Base-by-base conservation (phyloP, 169 alveolate genomes). In the Neospora caninum region DNA sequence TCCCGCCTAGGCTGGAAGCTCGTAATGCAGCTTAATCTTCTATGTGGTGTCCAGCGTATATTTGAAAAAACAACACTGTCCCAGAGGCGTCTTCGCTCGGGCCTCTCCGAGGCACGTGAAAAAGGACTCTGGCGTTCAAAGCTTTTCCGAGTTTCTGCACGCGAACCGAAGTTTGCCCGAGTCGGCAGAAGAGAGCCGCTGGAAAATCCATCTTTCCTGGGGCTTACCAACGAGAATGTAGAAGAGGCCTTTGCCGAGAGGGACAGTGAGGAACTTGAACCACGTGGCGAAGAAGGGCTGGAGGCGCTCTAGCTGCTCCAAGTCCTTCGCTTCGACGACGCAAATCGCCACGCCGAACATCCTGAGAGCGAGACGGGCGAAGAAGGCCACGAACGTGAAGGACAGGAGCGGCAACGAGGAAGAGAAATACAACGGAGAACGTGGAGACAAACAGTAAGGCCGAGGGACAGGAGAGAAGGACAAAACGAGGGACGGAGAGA, bases 161-260 rank as follows among this genome's bases (percentile, higher is more conserved):
- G 58, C 4, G 22, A 13, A 49, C 22, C 58, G 58, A 4, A 49
- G 58, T 49, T 7, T 49, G 22, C 4, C 13, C 58, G 58, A 13
- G 58, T 7, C 13, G 22, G 58, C 58, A 7, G 58, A 4, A 49
- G 13, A 13, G 58, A 13, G 13, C 4, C 4, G 13, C 58, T 49
- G 58, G 58, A 49, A 13, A 7, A 4, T 2, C 31, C 49, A 2
- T 6, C 9, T 82, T 34, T 0, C 20, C 58, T 39, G 92, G 25
- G 67, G 9, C 94, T 64, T 38, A 94, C 96, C 96, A 41, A 88
- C 49, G 43, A 94, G 86, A 4, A 94, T 53, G 73, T 94, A 94
- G 42, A 94, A 94, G 41, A 86, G 83, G 10, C 96, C 96, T 53
- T 94, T 94, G 36, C 96, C 96, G 45, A 91, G 93, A 20, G 96